phyloP scores from a whole-genome alignment of 1,284 basidiomycete genomes.

The Moesziomyces sp. region DNA sequence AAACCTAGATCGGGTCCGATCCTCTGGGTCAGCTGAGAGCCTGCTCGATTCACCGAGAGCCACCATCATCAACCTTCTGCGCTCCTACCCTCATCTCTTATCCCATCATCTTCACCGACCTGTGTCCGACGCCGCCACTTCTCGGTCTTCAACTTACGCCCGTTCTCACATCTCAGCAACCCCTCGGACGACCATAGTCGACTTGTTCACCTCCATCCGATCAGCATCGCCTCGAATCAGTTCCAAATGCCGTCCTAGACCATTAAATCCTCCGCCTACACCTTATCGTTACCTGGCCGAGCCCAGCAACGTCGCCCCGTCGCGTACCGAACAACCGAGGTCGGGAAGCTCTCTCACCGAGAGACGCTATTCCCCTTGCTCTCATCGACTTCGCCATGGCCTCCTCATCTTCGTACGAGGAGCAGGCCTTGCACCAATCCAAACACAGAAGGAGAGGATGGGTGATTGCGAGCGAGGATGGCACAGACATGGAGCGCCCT shows the following conservation, averaged over 20 bases:
- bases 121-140: not conserved
- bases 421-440: constrained; percentile 7
- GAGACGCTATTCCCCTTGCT: not conserved
- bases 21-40: not conserved
- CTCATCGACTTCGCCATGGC: constrained; percentile 1
- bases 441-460: constrained; percentile 42
- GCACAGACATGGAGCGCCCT: constrained; percentile 14
- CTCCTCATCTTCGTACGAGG: not conserved
- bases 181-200: too few species aligned
- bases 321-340: too few species aligned
- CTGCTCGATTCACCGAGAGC: not conserved
- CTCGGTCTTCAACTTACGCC: too few species aligned
- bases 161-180: too few species aligned
- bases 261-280: too few species aligned
- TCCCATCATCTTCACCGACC: not conserved
- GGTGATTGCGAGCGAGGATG: constrained; percentile 48
- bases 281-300: too few species aligned
- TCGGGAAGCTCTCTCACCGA: not conserved
- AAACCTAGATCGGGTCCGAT: constrained; percentile 31
- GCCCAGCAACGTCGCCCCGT: too few species aligned
- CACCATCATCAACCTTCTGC: not conserved
- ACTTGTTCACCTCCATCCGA: too few species aligned
- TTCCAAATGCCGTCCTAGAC: too few species aligned
- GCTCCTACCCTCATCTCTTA: not conserved
- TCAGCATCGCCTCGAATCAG: too few species aligned